These are phyloP conservation scores for Sophora flavescens DNA, from an alignment of 306 rosid genomes.

Conservation along the genomic window DNA sequence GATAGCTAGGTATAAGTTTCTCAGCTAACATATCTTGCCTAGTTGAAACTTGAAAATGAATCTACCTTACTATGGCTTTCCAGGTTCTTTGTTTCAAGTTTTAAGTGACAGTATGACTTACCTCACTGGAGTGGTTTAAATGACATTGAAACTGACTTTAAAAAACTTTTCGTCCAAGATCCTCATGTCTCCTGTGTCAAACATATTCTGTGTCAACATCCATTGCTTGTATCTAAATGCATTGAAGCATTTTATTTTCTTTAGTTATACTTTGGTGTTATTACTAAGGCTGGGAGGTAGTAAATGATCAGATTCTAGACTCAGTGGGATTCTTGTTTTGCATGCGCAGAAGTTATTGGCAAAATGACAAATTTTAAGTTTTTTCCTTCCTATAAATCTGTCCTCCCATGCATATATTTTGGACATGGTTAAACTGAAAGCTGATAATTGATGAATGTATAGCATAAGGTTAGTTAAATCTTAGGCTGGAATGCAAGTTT, in stretches of 20 bases:
- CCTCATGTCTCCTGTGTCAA: constrained; percentile 28
- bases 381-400: neutral
- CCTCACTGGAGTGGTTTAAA: constrained; percentile 17
- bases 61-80: constrained; percentile 17
- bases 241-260: neutral
- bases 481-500: constrained; percentile 6
- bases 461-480: constrained; percentile 3
- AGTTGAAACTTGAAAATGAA: constrained; percentile 8
- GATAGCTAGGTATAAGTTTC: constrained; percentile 64
- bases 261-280: neutral
- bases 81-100: neutral
- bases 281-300: neutral
- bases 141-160: constrained; percentile 36
- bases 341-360: neutral
- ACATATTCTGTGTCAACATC: constrained; percentile 1
- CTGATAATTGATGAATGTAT: constrained; percentile 12
- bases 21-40: constrained; percentile 7
- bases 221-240: neutral
- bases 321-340: neutral
- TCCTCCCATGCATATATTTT: constrained; percentile 10
- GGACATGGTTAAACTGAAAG: constrained; percentile 18
- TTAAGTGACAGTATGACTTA: constrained; percentile 12
- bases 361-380: neutral
- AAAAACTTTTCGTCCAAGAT: constrained; percentile 24
- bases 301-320: constrained; percentile 17